Conservation (phyloP, 352 stramenopile species). For the Albugo candida region DNA sequence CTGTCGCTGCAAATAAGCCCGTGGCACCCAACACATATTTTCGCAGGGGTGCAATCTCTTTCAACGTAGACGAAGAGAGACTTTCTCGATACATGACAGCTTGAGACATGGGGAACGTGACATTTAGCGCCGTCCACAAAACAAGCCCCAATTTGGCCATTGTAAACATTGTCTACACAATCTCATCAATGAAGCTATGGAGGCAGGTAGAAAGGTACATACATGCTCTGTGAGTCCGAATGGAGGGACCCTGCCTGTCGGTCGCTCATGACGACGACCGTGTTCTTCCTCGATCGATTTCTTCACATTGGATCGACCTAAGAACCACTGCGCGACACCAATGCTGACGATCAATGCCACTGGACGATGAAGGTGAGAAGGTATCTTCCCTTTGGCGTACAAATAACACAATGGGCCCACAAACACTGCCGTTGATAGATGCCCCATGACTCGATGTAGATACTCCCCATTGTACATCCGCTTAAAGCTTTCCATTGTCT, state of each 20-base stretch:
- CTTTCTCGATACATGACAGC: constrained; percentile 33
- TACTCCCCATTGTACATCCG: constrained; percentile 86
- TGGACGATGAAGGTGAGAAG: constrained; percentile 21
- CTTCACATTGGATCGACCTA: constrained; percentile 28
- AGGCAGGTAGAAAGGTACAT: constrained; percentile 4
- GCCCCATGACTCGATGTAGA: constrained; percentile 85
- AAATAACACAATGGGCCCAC: constrained; percentile 82
- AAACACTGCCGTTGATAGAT: constrained; percentile 83
- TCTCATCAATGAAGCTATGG: neutral
- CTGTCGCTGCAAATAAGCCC: neutral
- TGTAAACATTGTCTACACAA: constrained; percentile 23
- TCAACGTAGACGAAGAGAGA: constrained; percentile 17
- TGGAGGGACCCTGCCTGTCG: constrained; percentile 1
- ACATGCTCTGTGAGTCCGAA: constrained; percentile 30
- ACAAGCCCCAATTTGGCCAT: constrained; percentile 40
- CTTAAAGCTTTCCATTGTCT: constrained; percentile 93
- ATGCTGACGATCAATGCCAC: constrained; percentile 20
- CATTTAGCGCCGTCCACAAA: constrained; percentile 36
- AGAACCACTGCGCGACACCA: constrained; percentile 24
- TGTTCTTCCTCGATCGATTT: neutral
- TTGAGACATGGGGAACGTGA: constrained; percentile 27
- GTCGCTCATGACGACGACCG: neutral
- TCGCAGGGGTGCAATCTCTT: constrained; percentile 31
- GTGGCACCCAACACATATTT: constrained; percentile 28
- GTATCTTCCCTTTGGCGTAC: constrained; percentile 45